Evolutionary conservation across 164 flowering plant genomes (phyloP), one percentile per base, ranked within the genome.

Genomic region (Warburgia ugandensis): DNA sequence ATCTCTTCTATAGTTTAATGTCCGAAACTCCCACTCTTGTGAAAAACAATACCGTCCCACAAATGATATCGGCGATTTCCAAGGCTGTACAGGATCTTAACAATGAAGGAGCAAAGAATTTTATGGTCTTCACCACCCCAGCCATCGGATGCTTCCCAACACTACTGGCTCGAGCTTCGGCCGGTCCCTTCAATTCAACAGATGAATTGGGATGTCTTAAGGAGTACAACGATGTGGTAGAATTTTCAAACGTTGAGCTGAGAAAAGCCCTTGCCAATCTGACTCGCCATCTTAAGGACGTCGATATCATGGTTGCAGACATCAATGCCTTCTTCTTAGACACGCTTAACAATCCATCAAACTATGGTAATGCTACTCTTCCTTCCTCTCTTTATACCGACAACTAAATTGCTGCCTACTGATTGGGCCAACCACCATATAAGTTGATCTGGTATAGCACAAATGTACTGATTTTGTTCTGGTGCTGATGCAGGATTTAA

Each of bases 41-140:
- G 19, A 56, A 29, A 21, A 33, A 55, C 25, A 38, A 50, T 22
- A 55, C 50, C 7, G 61, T 56, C 25, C 61, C 60, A 6, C 33
- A 12, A 20, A 48, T 51, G 5, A 48, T 56, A 45, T 52, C 55
- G 29, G 56, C 56, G 16, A 62, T 62, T 14, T 28, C 47, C 40
- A 62, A 50, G 31, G 66, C 66, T 10, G 45, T 62, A 38, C 37
- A 62, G 66, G 66, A 62, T 56, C 66, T 62, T 23, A 47, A 51
- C 14, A 56, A 25, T 30, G 66, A 62, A 56, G 61, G 53, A 25
- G 66, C 61, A 44, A 62, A 45, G 40, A 56, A 50, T 31, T 62
- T 56, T 47, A 21, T 56, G 56, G 51, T 62, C 47, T 56, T 62
- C 66, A 39, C 56, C 37, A 30, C 56, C 14, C 61, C 56, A 9